These are phyloP conservation scores for Fusarium burgessii DNA, from an alignment of 2,329 filamentous ascomycete genomes.

Conservation along the genomic window DNA sequence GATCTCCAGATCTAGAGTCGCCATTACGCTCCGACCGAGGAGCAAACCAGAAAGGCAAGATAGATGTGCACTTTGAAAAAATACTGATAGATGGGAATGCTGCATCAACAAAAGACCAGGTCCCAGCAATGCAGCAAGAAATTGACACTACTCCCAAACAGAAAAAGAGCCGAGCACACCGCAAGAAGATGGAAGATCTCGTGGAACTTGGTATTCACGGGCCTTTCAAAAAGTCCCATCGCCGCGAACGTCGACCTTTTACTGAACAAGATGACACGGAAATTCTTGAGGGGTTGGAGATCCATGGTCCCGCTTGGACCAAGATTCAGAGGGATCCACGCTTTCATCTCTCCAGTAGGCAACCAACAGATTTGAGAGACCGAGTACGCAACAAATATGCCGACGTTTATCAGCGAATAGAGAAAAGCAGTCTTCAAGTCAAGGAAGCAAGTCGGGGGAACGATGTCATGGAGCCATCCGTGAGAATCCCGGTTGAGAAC, in stretches of 20 bases:
- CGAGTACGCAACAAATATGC: constrained; percentile 74
- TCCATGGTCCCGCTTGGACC: constrained; percentile 74
- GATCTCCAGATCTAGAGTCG: constrained; percentile 42
- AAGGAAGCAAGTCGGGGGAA: constrained; percentile 57
- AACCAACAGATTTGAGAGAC: constrained; percentile 73
- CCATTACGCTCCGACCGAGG: constrained; percentile 41
- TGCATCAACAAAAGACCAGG: constrained; percentile 45
- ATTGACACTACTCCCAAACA: constrained; percentile 55
- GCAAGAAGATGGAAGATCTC: constrained; percentile 67
- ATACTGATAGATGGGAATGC: constrained; percentile 64
- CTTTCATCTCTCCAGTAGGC: constrained; percentile 68
- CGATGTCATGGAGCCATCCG: constrained; percentile 63
- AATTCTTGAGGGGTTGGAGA: constrained; percentile 69
- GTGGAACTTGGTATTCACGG: constrained; percentile 69
- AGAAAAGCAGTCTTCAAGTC: constrained; percentile 64
- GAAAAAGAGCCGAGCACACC: constrained; percentile 66
- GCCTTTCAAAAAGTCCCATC: constrained; percentile 71
- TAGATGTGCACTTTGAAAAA: constrained; percentile 66
- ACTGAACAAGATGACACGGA: constrained; percentile 72
- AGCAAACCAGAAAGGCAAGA: constrained; percentile 56
- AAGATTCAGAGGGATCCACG: constrained; percentile 71
- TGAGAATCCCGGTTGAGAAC: constrained; percentile 63
- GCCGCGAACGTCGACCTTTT: constrained; percentile 71
- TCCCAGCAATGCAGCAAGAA: constrained; percentile 41
- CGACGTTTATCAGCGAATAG: constrained; percentile 66